Evolutionary conservation across 2,329 filamentous ascomycete species (phyloP).

Genomic region (Chrysosporium keratinophilum): DNA sequence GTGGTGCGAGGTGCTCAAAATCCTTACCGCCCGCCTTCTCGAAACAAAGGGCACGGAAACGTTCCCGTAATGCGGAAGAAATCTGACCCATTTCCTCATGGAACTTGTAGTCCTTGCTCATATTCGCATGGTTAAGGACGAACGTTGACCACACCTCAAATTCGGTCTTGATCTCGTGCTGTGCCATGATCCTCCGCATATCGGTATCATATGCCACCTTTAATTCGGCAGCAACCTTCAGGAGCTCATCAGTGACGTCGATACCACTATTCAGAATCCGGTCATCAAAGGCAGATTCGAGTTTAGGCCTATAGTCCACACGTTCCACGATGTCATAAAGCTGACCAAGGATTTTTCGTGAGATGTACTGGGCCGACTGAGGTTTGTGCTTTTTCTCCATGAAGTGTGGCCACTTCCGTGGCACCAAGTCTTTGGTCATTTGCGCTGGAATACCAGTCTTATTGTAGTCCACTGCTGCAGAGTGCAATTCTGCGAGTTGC

Average conservation of each 20-base stretch:
- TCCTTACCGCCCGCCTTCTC: constrained; percentile 53
- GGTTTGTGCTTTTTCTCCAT: constrained; percentile 57
- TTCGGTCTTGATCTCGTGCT: constrained; percentile 72
- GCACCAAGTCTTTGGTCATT: constrained; percentile 53
- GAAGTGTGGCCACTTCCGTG: constrained; percentile 68
- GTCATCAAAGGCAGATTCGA: constrained; percentile 61
- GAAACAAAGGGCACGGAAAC: constrained; percentile 58
- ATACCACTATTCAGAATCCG: constrained; percentile 57
- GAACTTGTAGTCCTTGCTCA: constrained; percentile 71
- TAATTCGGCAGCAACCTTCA: constrained; percentile 52
- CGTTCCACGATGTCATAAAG: constrained; percentile 68
- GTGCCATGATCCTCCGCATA: constrained; percentile 70
- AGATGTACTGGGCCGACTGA: constrained; percentile 49
- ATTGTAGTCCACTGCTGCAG: constrained; percentile 83
- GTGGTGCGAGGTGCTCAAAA: constrained; percentile 52
- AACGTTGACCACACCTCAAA: constrained; percentile 90
- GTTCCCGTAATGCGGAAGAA: constrained; percentile 53
- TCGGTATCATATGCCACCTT: constrained; percentile 70
- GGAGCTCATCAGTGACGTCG: constrained; percentile 42
- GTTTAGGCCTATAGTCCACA: constrained; percentile 62
- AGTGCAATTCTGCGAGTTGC: constrained; percentile 68
- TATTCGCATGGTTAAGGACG: constrained; percentile 60
- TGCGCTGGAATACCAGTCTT: constrained; percentile 74
- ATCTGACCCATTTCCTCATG: constrained; percentile 71
- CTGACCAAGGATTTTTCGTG: constrained; percentile 61